phyloP scores from a whole-genome alignment of 805 yeast species.

The Torulaspora microellipsoides region DNA sequence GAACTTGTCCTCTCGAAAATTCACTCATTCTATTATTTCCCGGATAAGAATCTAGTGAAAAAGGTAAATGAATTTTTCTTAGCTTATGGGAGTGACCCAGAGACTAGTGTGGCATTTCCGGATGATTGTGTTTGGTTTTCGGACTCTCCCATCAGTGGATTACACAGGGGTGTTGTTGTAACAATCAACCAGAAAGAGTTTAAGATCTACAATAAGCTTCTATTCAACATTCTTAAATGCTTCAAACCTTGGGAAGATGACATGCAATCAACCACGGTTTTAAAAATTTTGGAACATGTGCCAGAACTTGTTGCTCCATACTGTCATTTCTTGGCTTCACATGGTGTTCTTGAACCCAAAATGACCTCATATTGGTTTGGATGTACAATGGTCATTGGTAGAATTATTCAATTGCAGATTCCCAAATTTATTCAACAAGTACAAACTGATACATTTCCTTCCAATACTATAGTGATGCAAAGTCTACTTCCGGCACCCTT shows the following conservation, averaged over 20 bases:
- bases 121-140: slow-evolving; percentile 50
- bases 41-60: slow-evolving; percentile 35
- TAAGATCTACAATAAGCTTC: slow-evolving; percentile 60
- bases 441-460: slow-evolving; percentile 34
- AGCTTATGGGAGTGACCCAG: slow-evolving; percentile 46
- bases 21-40: slow-evolving; percentile 46
- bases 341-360: slow-evolving; percentile 75
- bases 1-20: slow-evolving; percentile 66
- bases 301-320: slow-evolving; percentile 77
- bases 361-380: slow-evolving; percentile 81
- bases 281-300: slow-evolving; percentile 45
- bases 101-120: slow-evolving; percentile 43
- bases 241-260: slow-evolving; percentile 82
- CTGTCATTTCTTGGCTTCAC: slow-evolving; percentile 51
- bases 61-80: slow-evolving; percentile 45
- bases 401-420: slow-evolving; percentile 52
- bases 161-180: slow-evolving; percentile 41
- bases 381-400: slow-evolving; percentile 55
- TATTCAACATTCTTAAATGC: slow-evolving; percentile 55
- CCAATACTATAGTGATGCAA: slow-evolving; percentile 43
- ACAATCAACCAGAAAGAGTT: slow-evolving; percentile 48
- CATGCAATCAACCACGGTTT: slow-evolving; percentile 51
- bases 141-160: slow-evolving; percentile 23
- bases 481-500: slow-evolving; percentile 61
- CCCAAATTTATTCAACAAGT: slow-evolving; percentile 40